Evolutionary conservation across 1,284 basidiomycete genomes (phyloP), one percentile per base, ranked within the genome.

Genomic region (Puccinia hordei): DNA sequence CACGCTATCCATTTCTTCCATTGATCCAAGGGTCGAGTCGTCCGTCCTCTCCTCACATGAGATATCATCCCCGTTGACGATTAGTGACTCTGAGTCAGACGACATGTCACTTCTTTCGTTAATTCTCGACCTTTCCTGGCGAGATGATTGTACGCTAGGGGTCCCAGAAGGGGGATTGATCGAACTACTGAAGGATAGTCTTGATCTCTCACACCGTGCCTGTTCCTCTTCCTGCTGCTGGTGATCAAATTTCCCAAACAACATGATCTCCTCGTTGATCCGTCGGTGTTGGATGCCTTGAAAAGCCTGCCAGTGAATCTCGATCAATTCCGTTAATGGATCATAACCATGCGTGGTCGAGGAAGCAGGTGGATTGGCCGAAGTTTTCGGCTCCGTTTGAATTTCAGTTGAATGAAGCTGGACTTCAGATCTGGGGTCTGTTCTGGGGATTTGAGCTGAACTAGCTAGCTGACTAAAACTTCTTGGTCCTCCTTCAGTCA

Each of bases 1-100:
- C 15, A 49, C 27, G 41, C 59, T 75, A 8, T 61, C 59, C 10
- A 41, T 24, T 24, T 73, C 53, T 59, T 59, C 71, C 49, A 55
- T 38, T 44, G 71, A 57, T 73, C 71, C 71, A 53, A 73, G 53
- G 33, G 71, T 73, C 30, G 71, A 73, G n/a, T 73, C 53, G 51
- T 73, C 71, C 53, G 71, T 73, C n/a, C 71, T 33, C 51, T 73
- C 71, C 24, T 66, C 51, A 38, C 33, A 51, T 2, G 71, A 73
- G 12, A 53, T 15, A 3, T 55, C 51, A 12, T 22, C 35, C 13
- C 22, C 35, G 24, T 59, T 24, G n/a, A 41, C n/a, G 49, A 73
- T 53, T 13, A 55, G 46, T 22, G 69, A 73, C 5, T 24, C 71
- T 22, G 69, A 73, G 10, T 24, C 71, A 57, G 71, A 41, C 24